These are phyloP conservation scores for Colletotrichum godetiae DNA, from an alignment of 2,329 filamentous ascomycete species.

Conservation along the genomic window DNA sequence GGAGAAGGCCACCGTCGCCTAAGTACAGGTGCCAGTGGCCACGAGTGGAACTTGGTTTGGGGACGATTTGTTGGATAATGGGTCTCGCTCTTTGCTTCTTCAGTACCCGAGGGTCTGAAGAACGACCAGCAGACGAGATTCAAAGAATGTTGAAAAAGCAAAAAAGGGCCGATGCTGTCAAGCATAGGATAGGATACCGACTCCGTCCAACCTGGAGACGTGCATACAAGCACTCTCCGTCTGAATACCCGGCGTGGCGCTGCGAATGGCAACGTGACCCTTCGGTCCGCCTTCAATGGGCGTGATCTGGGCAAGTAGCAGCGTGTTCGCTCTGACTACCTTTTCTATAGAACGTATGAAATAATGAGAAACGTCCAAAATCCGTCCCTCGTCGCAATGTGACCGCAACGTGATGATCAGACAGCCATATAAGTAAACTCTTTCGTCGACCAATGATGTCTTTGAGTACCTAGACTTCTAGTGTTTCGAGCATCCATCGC, in stretches of 20 bases:
- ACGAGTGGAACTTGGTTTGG: conserved; percentile 28
- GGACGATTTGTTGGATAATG: conserved; percentile 23
- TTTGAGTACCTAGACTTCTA: not conserved
- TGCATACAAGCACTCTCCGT: not conserved
- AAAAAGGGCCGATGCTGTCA: conserved; percentile 6
- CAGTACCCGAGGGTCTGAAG: not conserved
- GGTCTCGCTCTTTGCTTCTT: not conserved
- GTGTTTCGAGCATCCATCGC: not conserved
- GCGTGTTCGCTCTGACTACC: not conserved
- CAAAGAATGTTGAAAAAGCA: not conserved
- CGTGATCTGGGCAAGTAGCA: not conserved
- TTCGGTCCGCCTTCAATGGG: not conserved
- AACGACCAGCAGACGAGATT: not conserved
- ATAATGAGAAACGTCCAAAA: conserved; percentile 32
- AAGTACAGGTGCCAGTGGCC: conserved; percentile 28
- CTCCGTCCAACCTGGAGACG: not conserved
- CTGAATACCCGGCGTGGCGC: conserved; percentile 18
- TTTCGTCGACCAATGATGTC: no score
- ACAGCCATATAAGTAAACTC: no score
- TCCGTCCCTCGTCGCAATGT: not conserved
- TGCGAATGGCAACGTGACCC: conserved; percentile 8
- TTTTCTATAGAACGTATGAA: conserved; percentile 29
- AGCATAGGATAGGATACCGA: not conserved
- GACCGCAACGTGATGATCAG: not conserved
- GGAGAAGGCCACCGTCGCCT: conserved; percentile 55